Conservation (phyloP, 495 filamentous ascomycete genomes). For the Tetracladium marchalianum region DNA sequence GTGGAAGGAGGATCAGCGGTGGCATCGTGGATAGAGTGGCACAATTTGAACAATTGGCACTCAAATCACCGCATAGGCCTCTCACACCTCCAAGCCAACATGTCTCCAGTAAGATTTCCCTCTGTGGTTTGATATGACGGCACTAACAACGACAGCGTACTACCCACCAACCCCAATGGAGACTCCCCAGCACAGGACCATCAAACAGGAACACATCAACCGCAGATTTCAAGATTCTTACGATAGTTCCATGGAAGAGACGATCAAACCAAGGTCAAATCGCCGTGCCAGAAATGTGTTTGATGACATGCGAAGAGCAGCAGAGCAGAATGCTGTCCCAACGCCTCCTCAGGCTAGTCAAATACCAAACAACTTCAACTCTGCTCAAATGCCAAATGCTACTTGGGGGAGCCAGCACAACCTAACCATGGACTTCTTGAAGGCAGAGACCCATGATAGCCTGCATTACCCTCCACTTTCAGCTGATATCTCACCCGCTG, state of each 20-base stretch:
- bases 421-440: constrained; percentile 39
- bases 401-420: constrained; percentile 47
- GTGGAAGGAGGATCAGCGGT: constrained; percentile 37
- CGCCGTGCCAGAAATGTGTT: constrained; percentile 27
- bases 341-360: constrained; percentile 29
- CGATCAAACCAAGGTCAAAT: constrained; percentile 35
- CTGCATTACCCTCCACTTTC: constrained; percentile 14
- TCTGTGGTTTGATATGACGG: not conserved
- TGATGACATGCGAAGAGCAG: constrained; percentile 19
- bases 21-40: constrained; percentile 41
- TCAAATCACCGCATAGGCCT: constrained; percentile 34
- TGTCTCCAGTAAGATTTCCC: constrained; percentile 36
- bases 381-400: constrained; percentile 36
- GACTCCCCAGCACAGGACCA: constrained; percentile 29
- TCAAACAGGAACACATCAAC: constrained; percentile 26
- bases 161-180: constrained; percentile 39
- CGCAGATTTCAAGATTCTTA: constrained; percentile 38
- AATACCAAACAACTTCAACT: constrained; percentile 32
- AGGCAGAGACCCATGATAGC: constrained; percentile 34
- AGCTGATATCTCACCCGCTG: constrained; percentile 12
- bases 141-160: constrained; percentile 25
- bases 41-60: constrained; percentile 37
- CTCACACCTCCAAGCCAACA: constrained; percentile 49
- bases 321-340: constrained; percentile 28
- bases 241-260: constrained; percentile 49